A percentile compares a stretch with the other conserved stretches of the same genome.
Evolutionary conservation across 179 eudicot species (phyloP).

Genomic region (Monotropa hypopitys): DNA sequence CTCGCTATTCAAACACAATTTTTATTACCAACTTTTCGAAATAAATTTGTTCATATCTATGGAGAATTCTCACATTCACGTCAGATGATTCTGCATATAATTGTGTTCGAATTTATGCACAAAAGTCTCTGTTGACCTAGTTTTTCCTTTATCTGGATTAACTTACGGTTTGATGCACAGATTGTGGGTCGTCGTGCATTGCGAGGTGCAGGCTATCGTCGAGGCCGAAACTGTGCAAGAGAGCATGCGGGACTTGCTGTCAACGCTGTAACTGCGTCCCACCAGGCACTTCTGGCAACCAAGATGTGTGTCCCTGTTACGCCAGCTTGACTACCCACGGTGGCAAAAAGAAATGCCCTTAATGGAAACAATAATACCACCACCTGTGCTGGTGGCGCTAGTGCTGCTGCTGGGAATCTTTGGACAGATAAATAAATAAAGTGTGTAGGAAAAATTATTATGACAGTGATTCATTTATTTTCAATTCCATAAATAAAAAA

Average conservation of each 20-base stretch:
- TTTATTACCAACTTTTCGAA: too few species aligned
- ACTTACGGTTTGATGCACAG: neutral
- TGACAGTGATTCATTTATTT: too few species aligned
- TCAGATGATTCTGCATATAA: neutral
- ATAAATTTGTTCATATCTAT: neutral
- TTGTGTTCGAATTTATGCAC: too few species aligned
- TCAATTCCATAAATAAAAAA: too few species aligned
- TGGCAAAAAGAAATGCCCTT: constrained; percentile 18
- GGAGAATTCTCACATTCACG: too few species aligned
- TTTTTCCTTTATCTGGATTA: too few species aligned
- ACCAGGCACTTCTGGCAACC: constrained; percentile 17
- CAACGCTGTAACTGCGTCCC: constrained; percentile 20
- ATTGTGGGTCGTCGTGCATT: constrained; percentile 9
- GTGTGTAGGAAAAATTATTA: too few species aligned
- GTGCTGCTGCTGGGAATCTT: neutral
- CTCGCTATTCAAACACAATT: neutral
- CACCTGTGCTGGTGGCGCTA: neutral
- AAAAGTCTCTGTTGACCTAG: too few species aligned
- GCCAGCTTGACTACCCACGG: constrained; percentile 18
- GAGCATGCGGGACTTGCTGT: constrained; percentile 22
- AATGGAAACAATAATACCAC: neutral
- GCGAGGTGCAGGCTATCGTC: constrained; percentile 15
- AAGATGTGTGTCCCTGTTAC: constrained; percentile 19
- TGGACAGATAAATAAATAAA: neutral
- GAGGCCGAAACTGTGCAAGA: constrained; percentile 13